These are phyloP conservation scores for Yarrowia galli DNA, from an alignment of 1,139 yeast genomes.

Conservation along the genomic window DNA sequence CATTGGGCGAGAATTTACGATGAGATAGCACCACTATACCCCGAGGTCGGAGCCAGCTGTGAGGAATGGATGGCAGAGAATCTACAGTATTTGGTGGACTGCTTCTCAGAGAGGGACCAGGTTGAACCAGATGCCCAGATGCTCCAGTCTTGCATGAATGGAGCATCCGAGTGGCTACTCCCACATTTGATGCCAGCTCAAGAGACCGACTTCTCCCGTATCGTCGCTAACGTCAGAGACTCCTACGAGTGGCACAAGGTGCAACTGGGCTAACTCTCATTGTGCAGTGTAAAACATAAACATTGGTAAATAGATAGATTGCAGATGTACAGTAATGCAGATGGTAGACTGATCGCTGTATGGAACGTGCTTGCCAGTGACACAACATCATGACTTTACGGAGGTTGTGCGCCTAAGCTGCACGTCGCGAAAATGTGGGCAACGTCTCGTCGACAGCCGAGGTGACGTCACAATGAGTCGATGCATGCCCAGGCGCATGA, in stretches of 20 bases:
- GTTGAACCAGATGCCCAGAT: not conserved
- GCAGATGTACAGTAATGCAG: too few relatives aligned
- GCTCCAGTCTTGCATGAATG: not conserved
- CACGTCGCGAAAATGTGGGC: too few relatives aligned
- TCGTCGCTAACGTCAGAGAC: not conserved
- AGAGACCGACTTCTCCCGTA: not conserved
- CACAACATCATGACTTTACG: too few relatives aligned
- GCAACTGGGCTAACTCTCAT: too few relatives aligned
- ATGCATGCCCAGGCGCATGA: too few relatives aligned
- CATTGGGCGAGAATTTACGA: not conserved
- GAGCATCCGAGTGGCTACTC: not conserved
- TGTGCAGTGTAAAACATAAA: too few relatives aligned
- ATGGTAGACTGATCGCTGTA: too few relatives aligned
- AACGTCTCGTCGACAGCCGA: too few relatives aligned
- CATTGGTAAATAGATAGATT: too few relatives aligned
- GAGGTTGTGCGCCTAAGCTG: too few relatives aligned
- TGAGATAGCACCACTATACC: not conserved
- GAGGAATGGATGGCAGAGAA: not conserved
- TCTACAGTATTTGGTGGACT: not conserved
- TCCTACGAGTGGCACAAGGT: not conserved
- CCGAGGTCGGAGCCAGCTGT: not conserved
- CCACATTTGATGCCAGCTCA: not conserved
- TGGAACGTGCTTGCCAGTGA: too few relatives aligned
- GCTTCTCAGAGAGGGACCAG: not conserved
- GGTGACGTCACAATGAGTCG: too few relatives aligned